Evolutionary conservation across 2,329 filamentous ascomycete species (phyloP), one percentile per base, ranked within the genome.

Genomic region (Xylariales sp.): DNA sequence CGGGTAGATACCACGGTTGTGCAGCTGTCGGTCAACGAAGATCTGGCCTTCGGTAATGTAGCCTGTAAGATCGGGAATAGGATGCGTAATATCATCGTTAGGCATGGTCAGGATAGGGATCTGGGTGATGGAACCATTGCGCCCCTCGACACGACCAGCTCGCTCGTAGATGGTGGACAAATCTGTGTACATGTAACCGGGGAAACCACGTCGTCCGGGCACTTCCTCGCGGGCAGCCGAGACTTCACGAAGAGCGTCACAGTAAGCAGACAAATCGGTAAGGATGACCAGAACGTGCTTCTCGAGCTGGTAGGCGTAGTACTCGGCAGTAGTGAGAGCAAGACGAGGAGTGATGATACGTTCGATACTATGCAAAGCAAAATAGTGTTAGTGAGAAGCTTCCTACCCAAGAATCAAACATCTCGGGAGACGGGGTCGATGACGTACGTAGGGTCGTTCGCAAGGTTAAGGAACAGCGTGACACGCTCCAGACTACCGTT

Each of bases 101-200:
- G 93, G 93, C 93, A 98, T 98, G 52, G 93, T 96, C 69, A 98
- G 67, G 62, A 98, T 98, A 43, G 93, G 93, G 56, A 98, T 96
- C 70, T 98, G 93, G 15, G 94, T 98, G 56, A 98, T 98, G 55
- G 93, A 98, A 44, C 94, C 93, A 58, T 97, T 96, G 54, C 94
- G 87, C 54, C 94, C 94, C 58, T 88, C 76, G 35, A 98, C 93
- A 85, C 93, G 93, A 59, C 93, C 93, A 53, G 93, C 93, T 72
- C 93, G 90, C 71, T 98, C 93, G 76, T 98, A 98, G 57, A 98
- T 96, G 60, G 93, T 98, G 43, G 93, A 96, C 82, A 98, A 86
- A 81, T 98, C 94, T 53, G 93, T 98, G 76, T 98, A 98, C 93
- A 98, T 98, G 78, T 98, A 98, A 87, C 93, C 93, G 38, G 93